These are phyloP conservation scores for Clavispora asparagi DNA, from an alignment of 805 yeast species.

Conservation along the genomic window DNA sequence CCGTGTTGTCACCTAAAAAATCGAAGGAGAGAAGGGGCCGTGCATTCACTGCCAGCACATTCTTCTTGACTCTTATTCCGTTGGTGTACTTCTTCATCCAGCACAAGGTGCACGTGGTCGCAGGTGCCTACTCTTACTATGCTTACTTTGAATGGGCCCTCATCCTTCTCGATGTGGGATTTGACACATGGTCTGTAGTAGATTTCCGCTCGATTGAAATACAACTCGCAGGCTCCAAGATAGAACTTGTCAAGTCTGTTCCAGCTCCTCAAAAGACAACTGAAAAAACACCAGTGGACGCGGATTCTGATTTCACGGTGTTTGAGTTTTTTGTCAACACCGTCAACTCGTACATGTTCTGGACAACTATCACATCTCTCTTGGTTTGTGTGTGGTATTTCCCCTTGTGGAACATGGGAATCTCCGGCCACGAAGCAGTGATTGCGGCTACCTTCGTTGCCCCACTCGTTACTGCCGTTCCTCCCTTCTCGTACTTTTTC, in stretches of 20 bases:
- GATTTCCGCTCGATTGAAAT: constrained; percentile 69
- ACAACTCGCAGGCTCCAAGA: constrained; percentile 25
- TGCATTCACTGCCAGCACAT: constrained; percentile 48
- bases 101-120: constrained; percentile 78
- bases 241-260: constrained; percentile 8
- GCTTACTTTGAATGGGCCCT: constrained; percentile 95
- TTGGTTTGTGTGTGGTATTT: constrained; percentile 92
- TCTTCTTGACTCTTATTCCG: constrained; percentile 74
- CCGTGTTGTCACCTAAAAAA: constrained; percentile 41
- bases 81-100: constrained; percentile 85
- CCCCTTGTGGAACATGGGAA: constrained; percentile 98
- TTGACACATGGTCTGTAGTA: constrained; percentile 71
- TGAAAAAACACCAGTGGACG: constrained; percentile 2
- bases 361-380: constrained; percentile 79
- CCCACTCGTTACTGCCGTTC: constrained; percentile 49
- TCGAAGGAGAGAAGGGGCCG: constrained; percentile 48
- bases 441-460: constrained; percentile 48
- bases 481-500: constrained; percentile 27
- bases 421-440: constrained; percentile 86
- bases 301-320: constrained; percentile 27
- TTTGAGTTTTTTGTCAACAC: constrained; percentile 40
- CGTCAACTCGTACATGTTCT: constrained; percentile 70
- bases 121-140: constrained; percentile 95
- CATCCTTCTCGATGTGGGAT: constrained; percentile 75
- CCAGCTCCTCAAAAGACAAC: not conserved